Evolutionary conservation across 1,139 yeast species (phyloP).

Genomic region (Arxiozyma slooffiae): DNA sequence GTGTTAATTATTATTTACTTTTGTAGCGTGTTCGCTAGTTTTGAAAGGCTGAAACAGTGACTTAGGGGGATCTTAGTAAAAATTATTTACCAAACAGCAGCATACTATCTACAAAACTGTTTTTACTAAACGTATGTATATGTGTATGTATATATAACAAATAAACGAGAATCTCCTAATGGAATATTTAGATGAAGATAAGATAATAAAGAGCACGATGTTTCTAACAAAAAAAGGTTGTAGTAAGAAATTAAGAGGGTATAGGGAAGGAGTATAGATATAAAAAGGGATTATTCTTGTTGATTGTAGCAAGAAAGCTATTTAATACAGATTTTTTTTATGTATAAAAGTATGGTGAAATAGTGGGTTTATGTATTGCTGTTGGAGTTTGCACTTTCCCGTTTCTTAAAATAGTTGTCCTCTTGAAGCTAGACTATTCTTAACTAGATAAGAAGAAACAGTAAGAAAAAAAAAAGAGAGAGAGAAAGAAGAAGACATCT

Average conservation of each 20-base stretch:
- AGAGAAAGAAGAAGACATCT: background rate
- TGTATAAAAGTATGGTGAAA: too few relatives aligned
- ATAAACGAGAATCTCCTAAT: too few relatives aligned
- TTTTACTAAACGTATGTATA: too few relatives aligned
- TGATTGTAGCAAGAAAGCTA: background rate
- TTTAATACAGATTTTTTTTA: background rate
- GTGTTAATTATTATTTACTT: background rate
- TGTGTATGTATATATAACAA: too few relatives aligned
- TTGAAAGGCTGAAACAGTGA: too few relatives aligned
- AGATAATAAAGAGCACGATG: too few relatives aligned
- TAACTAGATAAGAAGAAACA: background rate
- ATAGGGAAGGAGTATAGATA: background rate
- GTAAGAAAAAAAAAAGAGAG: background rate
- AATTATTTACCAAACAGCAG: background rate
- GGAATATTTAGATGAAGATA: background rate
- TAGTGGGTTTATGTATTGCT: too few relatives aligned
- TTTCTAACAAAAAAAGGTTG: background rate
- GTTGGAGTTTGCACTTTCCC: too few relatives aligned
- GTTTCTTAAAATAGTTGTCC: too few relatives aligned
- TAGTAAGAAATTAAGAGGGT: background rate
- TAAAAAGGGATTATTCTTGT: background rate
- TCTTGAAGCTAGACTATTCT: background rate
- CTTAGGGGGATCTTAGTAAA: too few relatives aligned
- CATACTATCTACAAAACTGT: too few relatives aligned
- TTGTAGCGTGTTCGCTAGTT: background rate